phyloP scores from a whole-genome alignment of 2,329 filamentous ascomycete species.

The Ophiostoma australiae region DNA sequence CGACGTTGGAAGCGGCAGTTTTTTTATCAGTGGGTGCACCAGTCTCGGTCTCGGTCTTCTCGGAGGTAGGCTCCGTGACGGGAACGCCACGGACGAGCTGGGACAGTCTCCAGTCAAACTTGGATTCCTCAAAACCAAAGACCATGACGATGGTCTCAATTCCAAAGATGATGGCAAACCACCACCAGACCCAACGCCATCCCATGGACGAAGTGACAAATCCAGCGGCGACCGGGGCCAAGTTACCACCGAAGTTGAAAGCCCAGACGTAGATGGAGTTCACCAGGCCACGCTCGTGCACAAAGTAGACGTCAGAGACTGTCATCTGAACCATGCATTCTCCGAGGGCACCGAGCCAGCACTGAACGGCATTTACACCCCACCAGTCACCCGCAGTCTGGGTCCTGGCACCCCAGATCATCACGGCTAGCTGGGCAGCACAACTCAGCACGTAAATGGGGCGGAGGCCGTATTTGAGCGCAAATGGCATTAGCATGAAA shows the following conservation, averaged over 20 bases:
- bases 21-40: background rate
- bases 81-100: background rate
- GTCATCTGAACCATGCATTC: constrained; percentile 39
- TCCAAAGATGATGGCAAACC: constrained; percentile 31
- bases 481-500: constrained; percentile 36
- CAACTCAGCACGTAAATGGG: constrained; percentile 37
- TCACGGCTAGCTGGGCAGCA: constrained; percentile 34
- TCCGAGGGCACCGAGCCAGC: constrained; percentile 27
- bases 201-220: constrained; percentile 46
- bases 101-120: constrained; percentile 17
- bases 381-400: constrained; percentile 34
- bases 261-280: constrained; percentile 41
- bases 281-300: constrained; percentile 41
- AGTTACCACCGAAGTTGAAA: constrained; percentile 40
- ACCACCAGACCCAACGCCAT: constrained; percentile 44
- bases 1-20: background rate
- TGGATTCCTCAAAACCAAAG: constrained; percentile 25
- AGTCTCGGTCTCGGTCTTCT: background rate
- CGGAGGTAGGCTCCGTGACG: background rate
- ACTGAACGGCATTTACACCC: constrained; percentile 34
- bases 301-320: constrained; percentile 41
- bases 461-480: constrained; percentile 38
- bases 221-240: constrained; percentile 45
- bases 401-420: constrained; percentile 36
- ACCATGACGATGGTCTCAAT: constrained; percentile 16